phyloP scores from a whole-genome alignment of 1,139 yeast species.

The Geotrichum macrosporum region DNA sequence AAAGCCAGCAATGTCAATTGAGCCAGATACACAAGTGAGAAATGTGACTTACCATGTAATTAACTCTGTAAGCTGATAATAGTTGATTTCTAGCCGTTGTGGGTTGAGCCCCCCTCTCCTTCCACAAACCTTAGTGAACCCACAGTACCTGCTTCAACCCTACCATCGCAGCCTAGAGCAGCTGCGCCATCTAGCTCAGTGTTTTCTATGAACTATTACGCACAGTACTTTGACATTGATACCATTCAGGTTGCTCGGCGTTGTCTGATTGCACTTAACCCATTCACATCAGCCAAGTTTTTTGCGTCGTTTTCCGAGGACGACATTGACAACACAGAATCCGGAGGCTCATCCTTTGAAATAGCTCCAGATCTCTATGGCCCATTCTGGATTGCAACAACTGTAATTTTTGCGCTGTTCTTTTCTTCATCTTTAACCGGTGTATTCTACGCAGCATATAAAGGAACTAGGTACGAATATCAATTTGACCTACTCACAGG shows the following conservation, averaged over 20 bases:
- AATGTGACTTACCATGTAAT: not conserved
- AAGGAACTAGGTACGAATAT: conserved; percentile 49
- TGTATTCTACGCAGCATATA: conserved; percentile 43
- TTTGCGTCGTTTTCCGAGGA: conserved; percentile 30
- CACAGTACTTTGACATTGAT: conserved; percentile 60
- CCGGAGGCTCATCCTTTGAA: conserved; percentile 33
- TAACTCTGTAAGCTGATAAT: too few relatives aligned
- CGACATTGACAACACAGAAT: conserved; percentile 29
- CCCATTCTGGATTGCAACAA: conserved; percentile 79
- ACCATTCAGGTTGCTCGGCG: conserved; percentile 50
- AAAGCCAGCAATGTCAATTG: conserved; percentile 17
- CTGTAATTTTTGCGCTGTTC: conserved; percentile 67
- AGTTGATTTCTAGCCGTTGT: conserved; percentile 2
- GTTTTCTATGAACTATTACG: conserved; percentile 54
- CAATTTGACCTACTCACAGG: conserved; percentile 59
- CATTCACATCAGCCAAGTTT: conserved; percentile 30
- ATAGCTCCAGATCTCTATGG: conserved; percentile 64
- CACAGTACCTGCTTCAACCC: not conserved
- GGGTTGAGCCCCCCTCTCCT: conserved; percentile 3
- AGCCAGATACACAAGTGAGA: conserved; percentile 13
- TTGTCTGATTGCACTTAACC: conserved; percentile 38
- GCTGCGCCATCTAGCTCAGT: conserved; percentile 26
- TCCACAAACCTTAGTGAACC: not conserved
- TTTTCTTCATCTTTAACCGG: conserved; percentile 66
- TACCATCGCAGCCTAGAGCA: not conserved